Evolutionary conservation across 2,329 filamentous ascomycete species (phyloP), one percentile per base, ranked within the genome.

Genomic region (Ilyonectria destructans): DNA sequence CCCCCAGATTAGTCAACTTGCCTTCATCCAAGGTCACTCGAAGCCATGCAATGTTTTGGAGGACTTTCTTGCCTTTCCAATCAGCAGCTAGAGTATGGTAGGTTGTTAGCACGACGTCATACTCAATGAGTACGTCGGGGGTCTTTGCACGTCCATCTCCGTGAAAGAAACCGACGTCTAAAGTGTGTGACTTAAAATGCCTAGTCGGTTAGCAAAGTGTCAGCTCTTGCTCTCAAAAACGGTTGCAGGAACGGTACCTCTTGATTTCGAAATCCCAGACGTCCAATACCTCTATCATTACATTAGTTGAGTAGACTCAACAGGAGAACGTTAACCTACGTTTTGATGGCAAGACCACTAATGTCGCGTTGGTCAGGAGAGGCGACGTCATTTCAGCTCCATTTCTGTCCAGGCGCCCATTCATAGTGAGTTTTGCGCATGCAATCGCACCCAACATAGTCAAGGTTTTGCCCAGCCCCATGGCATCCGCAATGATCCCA

Each of bases 81-180:
- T 51, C 48, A 51, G 48, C 48, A 31, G 48, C 48, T 13, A 51
- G 48, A 15, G 48, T 51, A 29, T 31, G 48, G 13, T 51, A 51
- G 1, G 48, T 49, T n/a, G 48, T 51, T 13, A 51, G 48, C 15
- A 51, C 48, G 23, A 51, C 7, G 13, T 51, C 48, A 23, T 51
- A n/a, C 7, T 51, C 29, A 7, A 17, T 15, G 23, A 31, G 48
- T 31, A 23, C 23, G 6, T n/a, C 26, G 3, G 48, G 15, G 6
- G 26, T n/a, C 12, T 51, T 51, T 8, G 26, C 23, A 19, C 48
- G 48, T 9, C 23, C 48, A 51, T 5, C 13, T 17, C 48, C 48
- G 17, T 51, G 23, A 51, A 51, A 51, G 23, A 8, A 15, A 4
- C 48, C 48, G 17, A 51, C 48, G 29, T 51, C 23, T 26, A 29